A percentile compares a stretch with the other conserved stretches of the same genome.
Conservation (phyloP, 1,284 basidiomycete species). For the Heliocybe sulcata region DNA sequence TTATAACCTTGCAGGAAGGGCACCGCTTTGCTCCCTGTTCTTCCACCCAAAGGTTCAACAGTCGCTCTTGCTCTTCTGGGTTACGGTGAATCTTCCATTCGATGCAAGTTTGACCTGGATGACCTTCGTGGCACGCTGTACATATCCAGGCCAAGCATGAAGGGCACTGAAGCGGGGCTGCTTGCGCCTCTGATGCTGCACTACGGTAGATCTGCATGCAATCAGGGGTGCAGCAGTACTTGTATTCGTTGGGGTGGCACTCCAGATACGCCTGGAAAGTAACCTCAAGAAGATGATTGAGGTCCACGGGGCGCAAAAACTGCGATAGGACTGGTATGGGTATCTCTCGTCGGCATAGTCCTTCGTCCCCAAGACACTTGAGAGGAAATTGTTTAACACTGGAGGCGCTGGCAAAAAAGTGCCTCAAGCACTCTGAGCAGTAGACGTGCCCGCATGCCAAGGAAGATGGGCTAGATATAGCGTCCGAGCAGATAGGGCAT, state of each 20-base stretch:
- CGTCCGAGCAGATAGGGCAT: constrained; percentile 47
- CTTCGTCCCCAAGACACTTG: constrained; percentile 43
- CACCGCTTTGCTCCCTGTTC: constrained; percentile 20
- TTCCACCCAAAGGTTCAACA: constrained; percentile 34
- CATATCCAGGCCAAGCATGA: constrained; percentile 48
- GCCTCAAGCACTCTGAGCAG: constrained; percentile 42
- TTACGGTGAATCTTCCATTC: constrained; percentile 26
- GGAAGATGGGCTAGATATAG: constrained; percentile 31
- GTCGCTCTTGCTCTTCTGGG: constrained; percentile 33
- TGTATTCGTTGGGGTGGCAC: constrained; percentile 36
- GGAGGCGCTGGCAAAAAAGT: constrained; percentile 38
- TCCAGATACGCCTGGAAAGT: constrained; percentile 38
- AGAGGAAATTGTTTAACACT: constrained; percentile 41
- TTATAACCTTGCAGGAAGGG: constrained; percentile 16
- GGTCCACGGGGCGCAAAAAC: constrained; percentile 34
- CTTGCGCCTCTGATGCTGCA: constrained; percentile 17
- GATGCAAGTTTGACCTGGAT: constrained; percentile 44
- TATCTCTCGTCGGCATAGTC: constrained; percentile 38
- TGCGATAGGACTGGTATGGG: constrained; percentile 40
- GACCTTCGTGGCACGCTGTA: constrained; percentile 26
- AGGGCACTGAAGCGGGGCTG: constrained; percentile 30
- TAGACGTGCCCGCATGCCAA: constrained; percentile 48
- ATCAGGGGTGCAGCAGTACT: constrained; percentile 49
- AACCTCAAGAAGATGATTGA: constrained; percentile 36
- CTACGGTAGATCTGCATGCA: constrained; percentile 46